phyloP scores from a whole-genome alignment of 2,329 filamentous ascomycete genomes.

The Stagonosporopsis vannaccii region DNA sequence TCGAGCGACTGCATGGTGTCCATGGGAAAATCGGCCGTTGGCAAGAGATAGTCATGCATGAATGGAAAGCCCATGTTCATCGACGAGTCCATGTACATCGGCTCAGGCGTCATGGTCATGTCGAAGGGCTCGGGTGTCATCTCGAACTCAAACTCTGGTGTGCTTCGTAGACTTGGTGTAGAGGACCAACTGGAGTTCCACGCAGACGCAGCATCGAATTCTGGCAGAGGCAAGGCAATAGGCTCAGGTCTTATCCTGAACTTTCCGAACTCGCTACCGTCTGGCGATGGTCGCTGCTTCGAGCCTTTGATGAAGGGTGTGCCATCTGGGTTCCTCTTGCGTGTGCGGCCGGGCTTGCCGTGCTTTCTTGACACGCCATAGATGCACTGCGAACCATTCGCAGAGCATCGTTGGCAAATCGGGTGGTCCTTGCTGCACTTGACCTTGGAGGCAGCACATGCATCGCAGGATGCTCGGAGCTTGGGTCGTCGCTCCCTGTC shows the following conservation, averaged over 20 bases:
- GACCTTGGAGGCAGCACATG: slow-evolving; percentile 49
- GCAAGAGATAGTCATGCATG: slow-evolving; percentile 32
- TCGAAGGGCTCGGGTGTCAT: slow-evolving; percentile 40
- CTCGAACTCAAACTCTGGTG: slow-evolving; percentile 38
- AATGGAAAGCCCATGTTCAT: slow-evolving; percentile 29
- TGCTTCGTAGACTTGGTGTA: slow-evolving; percentile 35
- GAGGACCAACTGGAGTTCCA: slow-evolving; percentile 38
- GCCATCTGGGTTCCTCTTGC: slow-evolving; percentile 44
- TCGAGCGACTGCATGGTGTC: slow-evolving; percentile 30
- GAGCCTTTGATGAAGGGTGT: slow-evolving; percentile 40
- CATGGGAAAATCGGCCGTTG: slow-evolving; percentile 21
- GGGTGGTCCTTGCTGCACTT: slow-evolving; percentile 49
- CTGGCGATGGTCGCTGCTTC: slow-evolving; percentile 40
- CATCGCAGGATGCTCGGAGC: slow-evolving; percentile 47
- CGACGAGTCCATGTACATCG: slow-evolving; percentile 30
- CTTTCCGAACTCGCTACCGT: slow-evolving; percentile 39
- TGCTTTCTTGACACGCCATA: slow-evolving; percentile 47
- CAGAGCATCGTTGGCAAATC: slow-evolving; percentile 40
- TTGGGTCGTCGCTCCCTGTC: slow-evolving; percentile 36
- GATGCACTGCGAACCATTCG: slow-evolving; percentile 39
- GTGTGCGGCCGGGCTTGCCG: slow-evolving; percentile 43
- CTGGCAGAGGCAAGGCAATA: slow-evolving; percentile 25
- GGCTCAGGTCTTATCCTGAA: slow-evolving; percentile 36
- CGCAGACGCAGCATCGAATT: slow-evolving; percentile 26
- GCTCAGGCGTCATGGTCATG: slow-evolving; percentile 32